A percentile compares a stretch with the other conserved stretches of the same genome.
Evolutionary conservation across 306 rosid genomes (phyloP).

Genomic region (Pterocarpus santalinus): DNA sequence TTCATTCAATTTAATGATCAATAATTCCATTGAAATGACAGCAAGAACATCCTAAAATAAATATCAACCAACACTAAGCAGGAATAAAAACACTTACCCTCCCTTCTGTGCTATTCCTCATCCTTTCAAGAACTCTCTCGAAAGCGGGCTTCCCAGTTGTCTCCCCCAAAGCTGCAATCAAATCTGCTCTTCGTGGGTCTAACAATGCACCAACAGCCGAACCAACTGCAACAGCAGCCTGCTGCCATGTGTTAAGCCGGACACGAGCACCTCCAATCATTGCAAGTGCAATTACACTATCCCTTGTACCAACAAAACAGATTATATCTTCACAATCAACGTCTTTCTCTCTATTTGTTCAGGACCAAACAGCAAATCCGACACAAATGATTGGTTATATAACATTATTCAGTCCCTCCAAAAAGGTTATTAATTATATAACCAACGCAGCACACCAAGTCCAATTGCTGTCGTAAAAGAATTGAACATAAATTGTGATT

Average conservation of each 20-base stretch:
- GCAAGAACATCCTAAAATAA: background rate
- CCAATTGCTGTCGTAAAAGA: background rate
- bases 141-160: conserved; percentile 95
- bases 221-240: conserved; percentile 88
- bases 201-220: conserved; percentile 94
- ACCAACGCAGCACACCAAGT: background rate
- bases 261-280: conserved; percentile 70
- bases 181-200: conserved; percentile 92
- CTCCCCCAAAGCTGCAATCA: conserved; percentile 95
- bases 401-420: background rate
- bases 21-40: background rate
- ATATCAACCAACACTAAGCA: background rate
- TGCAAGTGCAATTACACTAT: conserved; percentile 3
- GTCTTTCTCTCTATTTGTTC: background rate
- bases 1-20: background rate
- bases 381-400: too few relatives aligned
- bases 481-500: background rate
- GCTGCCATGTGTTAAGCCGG: conserved; percentile 85
- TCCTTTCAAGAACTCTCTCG: conserved; percentile 81
- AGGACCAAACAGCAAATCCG: background rate
- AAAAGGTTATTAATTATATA: background rate
- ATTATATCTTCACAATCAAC: background rate
- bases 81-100: conserved; percentile 57
- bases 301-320: background rate
- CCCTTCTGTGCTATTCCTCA: conserved; percentile 82